Evolutionary conservation across 257 asterid genomes (phyloP), one percentile per base, ranked within the genome.

Genomic region (Oldenlandia corymbosa): DNA sequence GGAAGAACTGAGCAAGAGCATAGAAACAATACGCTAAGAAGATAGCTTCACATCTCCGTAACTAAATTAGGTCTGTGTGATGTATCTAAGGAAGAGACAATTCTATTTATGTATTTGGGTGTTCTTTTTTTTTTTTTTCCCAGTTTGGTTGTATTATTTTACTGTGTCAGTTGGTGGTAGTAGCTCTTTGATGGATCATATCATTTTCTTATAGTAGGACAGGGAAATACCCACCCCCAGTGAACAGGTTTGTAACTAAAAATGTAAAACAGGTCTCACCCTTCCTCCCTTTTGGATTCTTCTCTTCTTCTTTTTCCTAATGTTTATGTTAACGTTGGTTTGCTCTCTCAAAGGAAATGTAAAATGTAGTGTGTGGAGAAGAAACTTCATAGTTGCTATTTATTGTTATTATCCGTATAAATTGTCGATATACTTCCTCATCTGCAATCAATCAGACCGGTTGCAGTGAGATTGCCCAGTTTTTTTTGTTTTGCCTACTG

Each of bases 1-100:
- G 90, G 99, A 90, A 77, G 99, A 93, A 84, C 92, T 93, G 84
- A 87, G 95, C 97, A 93, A 93, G 96, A 93, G 90, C 88, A 79
- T 90, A 73, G 97, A 93, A 80, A 81, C 90, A 10, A 74, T 83
- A 72, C 84, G 65, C 54, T 73, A 59, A 79, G 55, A 27, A 34
- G 4, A 34, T 62, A 79, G 62, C 70, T 56, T 58, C 39, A 76
- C 65, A 79, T 70, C 78, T 70, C 73, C 73, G 51, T 57, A 56
- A 80, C 78, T 81, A 74, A 81, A 55, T 72, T 82, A 77, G 86
- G 83, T 70, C 36, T 57, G 88, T 77, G 92, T 88, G 89, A 72
- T 83, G 94, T 85, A 84, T 85, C 70, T 86, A 86, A 79, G 85
- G 54, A 71, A 54, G 75, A 54, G 67, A 60, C 66, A 30, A 67